phyloP scores from a whole-genome alignment of 2,329 filamentous ascomycete species.

The Thelonectria olida region DNA sequence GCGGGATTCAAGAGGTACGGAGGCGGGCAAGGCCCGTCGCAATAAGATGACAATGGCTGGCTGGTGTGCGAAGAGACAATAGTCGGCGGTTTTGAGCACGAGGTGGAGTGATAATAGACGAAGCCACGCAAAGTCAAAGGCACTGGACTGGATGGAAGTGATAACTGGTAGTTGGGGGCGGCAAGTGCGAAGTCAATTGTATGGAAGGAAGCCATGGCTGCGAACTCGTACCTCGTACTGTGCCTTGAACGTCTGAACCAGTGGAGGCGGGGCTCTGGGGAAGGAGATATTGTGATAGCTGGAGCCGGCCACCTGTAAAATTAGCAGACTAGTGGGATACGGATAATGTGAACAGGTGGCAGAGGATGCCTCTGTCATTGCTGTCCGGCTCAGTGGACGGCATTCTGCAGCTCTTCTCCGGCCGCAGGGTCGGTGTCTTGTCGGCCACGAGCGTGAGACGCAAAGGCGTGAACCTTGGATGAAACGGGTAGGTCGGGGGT shows the following conservation, averaged over 20 bases:
- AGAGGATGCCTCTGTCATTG: neutral
- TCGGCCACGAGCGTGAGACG: constrained; percentile 10
- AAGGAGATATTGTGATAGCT: neutral
- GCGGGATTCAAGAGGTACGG: neutral
- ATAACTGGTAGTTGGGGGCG: neutral
- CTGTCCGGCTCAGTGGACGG: neutral
- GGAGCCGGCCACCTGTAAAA: neutral
- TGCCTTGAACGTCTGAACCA: neutral
- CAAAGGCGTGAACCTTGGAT: constrained; percentile 13
- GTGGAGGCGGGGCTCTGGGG: neutral
- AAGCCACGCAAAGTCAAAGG: neutral
- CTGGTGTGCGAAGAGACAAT: neutral
- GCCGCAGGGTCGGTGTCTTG: constrained; percentile 7
- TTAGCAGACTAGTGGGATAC: neutral
- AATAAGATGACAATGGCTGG: constrained; percentile 2
- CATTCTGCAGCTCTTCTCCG: neutral
- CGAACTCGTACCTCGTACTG: too few species aligned
- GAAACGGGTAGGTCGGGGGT: constrained; percentile 22
- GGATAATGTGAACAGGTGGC: neutral
- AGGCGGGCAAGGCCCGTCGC: neutral
- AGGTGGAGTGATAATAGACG: constrained; percentile 11
- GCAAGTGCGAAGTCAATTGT: neutral
- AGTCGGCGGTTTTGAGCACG: constrained; percentile 1
- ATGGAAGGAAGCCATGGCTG: neutral
- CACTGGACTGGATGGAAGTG: neutral